Percentiles rank a stretch among this genome's conserved stretches.
Conservation (phyloP, 2,329 filamentous ascomycete species). For the Lecanoromycetidae sp. region DNA sequence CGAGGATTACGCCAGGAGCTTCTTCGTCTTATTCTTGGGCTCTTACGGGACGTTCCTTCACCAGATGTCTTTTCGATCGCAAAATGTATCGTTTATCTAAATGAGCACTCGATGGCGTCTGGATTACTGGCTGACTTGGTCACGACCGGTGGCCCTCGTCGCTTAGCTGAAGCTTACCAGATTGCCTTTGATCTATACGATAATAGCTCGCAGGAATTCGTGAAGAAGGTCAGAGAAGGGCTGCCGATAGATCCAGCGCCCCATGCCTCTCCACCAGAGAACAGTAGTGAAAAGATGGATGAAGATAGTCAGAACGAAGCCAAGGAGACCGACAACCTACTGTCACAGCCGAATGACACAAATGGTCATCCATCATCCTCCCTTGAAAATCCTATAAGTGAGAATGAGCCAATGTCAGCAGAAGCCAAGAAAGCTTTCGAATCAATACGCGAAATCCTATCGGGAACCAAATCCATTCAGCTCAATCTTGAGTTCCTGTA, state of each 20-base stretch:
- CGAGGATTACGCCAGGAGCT: conserved; percentile 74
- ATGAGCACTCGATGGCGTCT: conserved; percentile 82
- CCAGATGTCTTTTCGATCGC: conserved; percentile 98
- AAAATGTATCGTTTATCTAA: conserved; percentile 91
- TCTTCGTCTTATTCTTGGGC: conserved; percentile 77
- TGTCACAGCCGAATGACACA: conserved; percentile 40
- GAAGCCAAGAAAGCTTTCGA: conserved; percentile 44
- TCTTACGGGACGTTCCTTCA: conserved; percentile 83
- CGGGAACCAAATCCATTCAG: conserved; percentile 86
- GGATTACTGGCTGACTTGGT: conserved; percentile 74
- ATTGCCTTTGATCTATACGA: conserved; percentile 97
- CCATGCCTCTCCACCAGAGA: conserved; percentile 32
- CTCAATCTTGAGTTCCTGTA: conserved; percentile 94
- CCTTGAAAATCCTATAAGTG: conserved; percentile 29
- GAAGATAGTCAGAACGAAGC: conserved; percentile 42
- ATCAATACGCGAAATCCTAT: conserved; percentile 51
- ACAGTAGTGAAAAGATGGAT: conserved; percentile 30
- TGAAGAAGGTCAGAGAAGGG: conserved; percentile 75
- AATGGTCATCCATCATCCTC: conserved; percentile 40
- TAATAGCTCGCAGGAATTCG: conserved; percentile 94
- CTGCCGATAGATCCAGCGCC: conserved; percentile 48
- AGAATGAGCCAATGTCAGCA: conserved; percentile 33
- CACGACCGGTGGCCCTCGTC: conserved; percentile 62
- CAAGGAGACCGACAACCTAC: conserved; percentile 46
- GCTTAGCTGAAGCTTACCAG: conserved; percentile 81